Percentiles rank a stretch among this genome's conserved stretches.
These are phyloP conservation scores for Citrus hindsii DNA, from an alignment of 345 rosid species.

Conservation along the genomic window DNA sequence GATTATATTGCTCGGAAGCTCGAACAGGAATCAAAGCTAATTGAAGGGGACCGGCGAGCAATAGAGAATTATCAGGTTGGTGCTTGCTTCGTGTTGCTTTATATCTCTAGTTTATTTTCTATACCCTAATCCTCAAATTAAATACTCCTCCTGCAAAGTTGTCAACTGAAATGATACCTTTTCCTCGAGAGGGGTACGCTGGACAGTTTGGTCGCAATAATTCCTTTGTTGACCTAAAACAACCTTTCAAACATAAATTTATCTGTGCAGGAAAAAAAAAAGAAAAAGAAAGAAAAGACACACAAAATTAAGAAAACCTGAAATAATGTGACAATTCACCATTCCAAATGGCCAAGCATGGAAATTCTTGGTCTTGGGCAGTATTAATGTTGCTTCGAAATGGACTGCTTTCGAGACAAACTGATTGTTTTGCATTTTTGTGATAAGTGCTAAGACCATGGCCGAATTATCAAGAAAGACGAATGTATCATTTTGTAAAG, in stretches of 20 bases:
- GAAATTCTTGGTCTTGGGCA: not conserved
- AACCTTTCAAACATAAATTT: not conserved
- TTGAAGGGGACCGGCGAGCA: slow-evolving; percentile 89
- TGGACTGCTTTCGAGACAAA: not conserved
- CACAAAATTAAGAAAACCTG: not conserved
- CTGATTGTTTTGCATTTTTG: not conserved
- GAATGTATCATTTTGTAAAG: not conserved
- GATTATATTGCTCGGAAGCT: slow-evolving; percentile 95
- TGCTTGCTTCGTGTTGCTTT: not conserved
- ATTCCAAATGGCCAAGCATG: not conserved
- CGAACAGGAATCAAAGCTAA: slow-evolving; percentile 89
- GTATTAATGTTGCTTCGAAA: not conserved
- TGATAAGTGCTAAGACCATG: not conserved
- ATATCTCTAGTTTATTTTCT: not conserved
- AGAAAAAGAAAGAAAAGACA: not conserved
- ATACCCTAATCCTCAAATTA: not conserved
- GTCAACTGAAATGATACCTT: not conserved
- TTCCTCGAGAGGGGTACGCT: not conserved
- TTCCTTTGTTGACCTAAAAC: not conserved
- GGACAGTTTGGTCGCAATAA: not conserved
- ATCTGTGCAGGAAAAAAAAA: not conserved
- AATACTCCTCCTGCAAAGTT: not conserved
- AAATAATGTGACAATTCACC: not conserved
- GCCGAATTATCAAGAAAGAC: not conserved
- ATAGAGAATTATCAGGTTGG: slow-evolving; percentile 93